Evolutionary conservation across 805 yeast genomes (phyloP).

Genomic region (Myxozyma geophila): DNA sequence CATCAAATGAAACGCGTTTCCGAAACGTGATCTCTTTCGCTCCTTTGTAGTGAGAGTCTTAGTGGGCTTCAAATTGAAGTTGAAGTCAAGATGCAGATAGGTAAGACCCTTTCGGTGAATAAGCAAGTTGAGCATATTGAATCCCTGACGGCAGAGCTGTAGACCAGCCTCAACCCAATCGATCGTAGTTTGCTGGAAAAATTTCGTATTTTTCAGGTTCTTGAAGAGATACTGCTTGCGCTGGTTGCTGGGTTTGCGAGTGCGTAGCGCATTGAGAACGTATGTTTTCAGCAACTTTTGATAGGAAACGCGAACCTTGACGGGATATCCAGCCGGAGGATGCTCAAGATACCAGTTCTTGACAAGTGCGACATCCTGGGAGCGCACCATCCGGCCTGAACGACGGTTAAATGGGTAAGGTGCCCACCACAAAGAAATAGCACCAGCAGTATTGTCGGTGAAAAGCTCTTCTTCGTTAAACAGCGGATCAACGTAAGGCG

Average conservation of each 20-base stretch:
- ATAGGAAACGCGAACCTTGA: slow-evolving; percentile 82
- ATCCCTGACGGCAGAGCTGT: slow-evolving; percentile 91
- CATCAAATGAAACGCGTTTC: slow-evolving; percentile 91
- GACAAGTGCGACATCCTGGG: slow-evolving; percentile 85
- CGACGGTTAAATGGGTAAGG: slow-evolving; percentile 83
- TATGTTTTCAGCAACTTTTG: slow-evolving; percentile 82
- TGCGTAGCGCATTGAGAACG: slow-evolving; percentile 73
- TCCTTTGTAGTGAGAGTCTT: slow-evolving; percentile 96
- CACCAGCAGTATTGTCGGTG: slow-evolving; percentile 54
- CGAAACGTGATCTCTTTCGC: slow-evolving; percentile 92
- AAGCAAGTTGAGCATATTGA: slow-evolving; percentile 85
- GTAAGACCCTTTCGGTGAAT: slow-evolving; percentile 91
- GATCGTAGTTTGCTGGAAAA: slow-evolving; percentile 85
- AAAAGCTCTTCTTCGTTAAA: slow-evolving; percentile 53
- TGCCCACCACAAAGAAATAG: slow-evolving; percentile 75
- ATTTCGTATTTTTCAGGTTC: slow-evolving; percentile 75
- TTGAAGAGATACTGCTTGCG: slow-evolving; percentile 65
- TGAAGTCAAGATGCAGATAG: slow-evolving; percentile 90
- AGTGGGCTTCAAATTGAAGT: slow-evolving; percentile 94
- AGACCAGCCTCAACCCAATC: slow-evolving; percentile 99
- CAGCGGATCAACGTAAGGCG: slow-evolving; percentile 56
- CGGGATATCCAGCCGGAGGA: slow-evolving; percentile 62
- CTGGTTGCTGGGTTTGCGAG: slow-evolving; percentile 49
- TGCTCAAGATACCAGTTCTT: slow-evolving; percentile 81
- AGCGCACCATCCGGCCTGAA: slow-evolving; percentile 72